Conservation (phyloP, 345 rosid species). For the Linum tenue region DNA sequence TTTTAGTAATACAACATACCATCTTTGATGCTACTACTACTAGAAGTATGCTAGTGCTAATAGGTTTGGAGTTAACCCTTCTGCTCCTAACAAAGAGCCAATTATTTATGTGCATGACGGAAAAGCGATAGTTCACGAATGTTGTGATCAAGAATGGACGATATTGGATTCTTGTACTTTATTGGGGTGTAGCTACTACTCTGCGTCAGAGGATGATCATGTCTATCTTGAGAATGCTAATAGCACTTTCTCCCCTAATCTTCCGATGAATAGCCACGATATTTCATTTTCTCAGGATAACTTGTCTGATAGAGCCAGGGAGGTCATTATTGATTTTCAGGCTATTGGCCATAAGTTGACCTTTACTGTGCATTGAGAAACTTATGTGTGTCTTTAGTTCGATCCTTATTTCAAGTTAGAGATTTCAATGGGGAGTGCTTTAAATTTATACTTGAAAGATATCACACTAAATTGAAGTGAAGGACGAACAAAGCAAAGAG, state of each 20-base stretch:
- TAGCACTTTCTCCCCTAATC: conserved; percentile 27
- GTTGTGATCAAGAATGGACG: conserved; percentile 77
- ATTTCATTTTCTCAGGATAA: conserved; percentile 32
- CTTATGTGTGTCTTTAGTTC: conserved; percentile 36
- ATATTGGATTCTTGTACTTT: conserved; percentile 79
- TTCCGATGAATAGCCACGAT: conserved; percentile 29
- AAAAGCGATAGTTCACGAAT: conserved; percentile 72
- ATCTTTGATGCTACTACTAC: no score
- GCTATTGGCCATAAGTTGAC: conserved; percentile 93
- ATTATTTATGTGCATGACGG: conserved; percentile 69
- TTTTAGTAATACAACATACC: no score
- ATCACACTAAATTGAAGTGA: no score
- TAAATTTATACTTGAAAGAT: no score
- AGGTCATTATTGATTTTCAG: conserved; percentile 71
- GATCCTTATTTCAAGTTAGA: not conserved
- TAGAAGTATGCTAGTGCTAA: conserved; percentile 3
- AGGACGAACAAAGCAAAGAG: no score
- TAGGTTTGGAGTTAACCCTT: conserved; percentile 48
- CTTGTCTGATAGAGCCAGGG: conserved; percentile 38
- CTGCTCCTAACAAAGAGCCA: conserved; percentile 60
- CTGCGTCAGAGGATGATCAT: conserved; percentile 53
- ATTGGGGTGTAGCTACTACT: conserved; percentile 80
- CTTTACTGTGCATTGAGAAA: conserved; percentile 68
- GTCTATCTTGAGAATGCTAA: conserved; percentile 50
- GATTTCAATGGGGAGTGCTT: no score